phyloP scores from a whole-genome alignment of 1,139 yeast genomes.

The Zygosaccharomyces sapae region DNA sequence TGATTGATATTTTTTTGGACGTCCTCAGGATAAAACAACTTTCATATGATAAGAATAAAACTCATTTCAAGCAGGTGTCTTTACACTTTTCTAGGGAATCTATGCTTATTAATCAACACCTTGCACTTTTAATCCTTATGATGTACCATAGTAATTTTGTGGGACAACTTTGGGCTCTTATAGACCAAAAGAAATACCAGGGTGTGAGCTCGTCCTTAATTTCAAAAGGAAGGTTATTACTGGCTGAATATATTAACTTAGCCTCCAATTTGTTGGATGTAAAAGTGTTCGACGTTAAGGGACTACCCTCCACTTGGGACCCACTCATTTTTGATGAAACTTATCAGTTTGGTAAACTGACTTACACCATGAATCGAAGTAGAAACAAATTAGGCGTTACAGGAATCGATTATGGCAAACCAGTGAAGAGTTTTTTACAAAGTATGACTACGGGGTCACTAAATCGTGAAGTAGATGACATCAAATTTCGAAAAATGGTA shows the following conservation, averaged over 20 bases:
- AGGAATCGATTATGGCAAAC: conserved; percentile 26
- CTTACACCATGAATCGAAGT: conserved; percentile 41
- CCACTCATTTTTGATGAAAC: conserved; percentile 28
- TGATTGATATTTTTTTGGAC: conserved; percentile 70
- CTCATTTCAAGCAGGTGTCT: conserved; percentile 24
- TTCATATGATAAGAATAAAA: conserved; percentile 46
- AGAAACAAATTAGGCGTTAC: conserved; percentile 37
- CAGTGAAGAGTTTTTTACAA: conserved; percentile 39
- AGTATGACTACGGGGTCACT: conserved; percentile 43
- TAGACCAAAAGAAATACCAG: conserved; percentile 42
- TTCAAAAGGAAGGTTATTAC: conserved; percentile 58
- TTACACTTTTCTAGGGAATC: conserved; percentile 35
- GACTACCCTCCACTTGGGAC: conserved; percentile 7
- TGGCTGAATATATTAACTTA: conserved; percentile 59
- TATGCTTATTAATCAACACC: conserved; percentile 51
- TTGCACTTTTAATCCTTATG: conserved; percentile 53
- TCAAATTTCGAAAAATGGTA: conserved; percentile 62
- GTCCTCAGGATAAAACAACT: conserved; percentile 57
- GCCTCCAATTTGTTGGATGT: conserved; percentile 46
- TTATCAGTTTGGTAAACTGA: conserved; percentile 46
- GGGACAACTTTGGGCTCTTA: conserved; percentile 46
- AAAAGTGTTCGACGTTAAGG: conserved; percentile 13
- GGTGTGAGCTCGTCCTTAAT: conserved; percentile 36
- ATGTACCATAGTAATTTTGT: conserved; percentile 56
- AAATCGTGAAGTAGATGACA: conserved; percentile 61